These are phyloP conservation scores for Puccinellia tenuiflora DNA, from an alignment of 176 grass and related monocot genomes.

Conservation along the genomic window DNA sequence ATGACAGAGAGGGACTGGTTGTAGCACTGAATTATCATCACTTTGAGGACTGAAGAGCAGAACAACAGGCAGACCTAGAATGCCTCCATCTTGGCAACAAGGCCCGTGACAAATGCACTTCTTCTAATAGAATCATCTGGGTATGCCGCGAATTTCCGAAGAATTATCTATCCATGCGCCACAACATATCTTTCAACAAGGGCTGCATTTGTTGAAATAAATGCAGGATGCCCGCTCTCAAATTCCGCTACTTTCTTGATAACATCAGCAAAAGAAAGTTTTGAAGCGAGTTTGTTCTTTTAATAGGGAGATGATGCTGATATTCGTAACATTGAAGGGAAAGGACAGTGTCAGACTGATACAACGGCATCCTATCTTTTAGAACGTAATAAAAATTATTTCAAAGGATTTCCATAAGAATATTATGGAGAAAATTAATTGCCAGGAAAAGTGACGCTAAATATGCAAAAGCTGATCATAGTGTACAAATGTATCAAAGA, in stretches of 20 bases:
- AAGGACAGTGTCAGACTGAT: slow-evolving; percentile 12
- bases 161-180: slow-evolving; percentile 73
- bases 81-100: slow-evolving; percentile 54
- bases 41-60: no score
- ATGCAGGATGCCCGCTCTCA: slow-evolving; percentile 44
- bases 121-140: slow-evolving; percentile 65
- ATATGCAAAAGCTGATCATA: no score
- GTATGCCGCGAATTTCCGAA: slow-evolving; percentile 72
- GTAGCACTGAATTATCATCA: no score
- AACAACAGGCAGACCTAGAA: no score
- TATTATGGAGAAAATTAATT: no score
- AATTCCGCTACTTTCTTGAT: slow-evolving; percentile 73
- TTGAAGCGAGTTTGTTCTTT: slow-evolving; percentile 87
- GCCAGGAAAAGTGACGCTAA: no score
- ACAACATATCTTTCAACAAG: slow-evolving; percentile 75
- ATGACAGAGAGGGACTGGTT: no score
- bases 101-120: no score
- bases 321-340: no score
- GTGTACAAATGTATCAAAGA: no score
- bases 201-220: slow-evolving; percentile 50
- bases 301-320: slow-evolving; percentile 65
- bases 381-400: background rate
- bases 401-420: no score
- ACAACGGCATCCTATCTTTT: background rate
- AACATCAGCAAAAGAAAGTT: slow-evolving; percentile 73